These are phyloP conservation scores for Backusella macrospora DNA, from an alignment of 192 early-diverging fungal genomes.

Conservation along the genomic window DNA sequence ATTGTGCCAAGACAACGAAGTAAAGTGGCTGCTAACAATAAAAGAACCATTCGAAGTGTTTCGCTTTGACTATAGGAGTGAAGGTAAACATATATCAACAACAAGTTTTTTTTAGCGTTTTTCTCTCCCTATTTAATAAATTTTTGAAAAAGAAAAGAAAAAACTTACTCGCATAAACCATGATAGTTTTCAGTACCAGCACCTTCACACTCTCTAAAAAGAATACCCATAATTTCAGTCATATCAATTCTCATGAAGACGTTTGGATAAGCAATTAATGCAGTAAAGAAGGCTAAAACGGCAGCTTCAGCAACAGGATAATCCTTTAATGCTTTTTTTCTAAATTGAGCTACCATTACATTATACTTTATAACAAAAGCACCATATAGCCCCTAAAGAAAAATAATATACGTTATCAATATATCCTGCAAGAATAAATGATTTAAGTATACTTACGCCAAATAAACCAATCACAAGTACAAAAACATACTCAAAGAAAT, in stretches of 20 bases:
- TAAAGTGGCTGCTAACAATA: slow-evolving; percentile 58
- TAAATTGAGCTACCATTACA: slow-evolving; percentile 64
- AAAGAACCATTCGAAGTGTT: slow-evolving; percentile 44
- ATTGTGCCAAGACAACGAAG: slow-evolving; percentile 59
- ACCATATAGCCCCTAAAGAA: slow-evolving; percentile 69
- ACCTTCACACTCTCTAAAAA: slow-evolving; percentile 72
- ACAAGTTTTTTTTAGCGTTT: not conserved
- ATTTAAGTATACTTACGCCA: slow-evolving; percentile 57
- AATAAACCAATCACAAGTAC: slow-evolving; percentile 78
- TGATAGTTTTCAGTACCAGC: slow-evolving; percentile 59
- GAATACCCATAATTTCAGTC: slow-evolving; percentile 77
- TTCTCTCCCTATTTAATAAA: not conserved
- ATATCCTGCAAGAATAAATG: not conserved
- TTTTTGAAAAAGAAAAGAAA: not conserved
- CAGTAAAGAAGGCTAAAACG: slow-evolving; percentile 64
- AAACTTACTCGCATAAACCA: slow-evolving; percentile 61
- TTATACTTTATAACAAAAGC: slow-evolving; percentile 77
- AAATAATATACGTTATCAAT: slow-evolving; percentile 2
- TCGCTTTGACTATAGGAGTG: slow-evolving; percentile 22
- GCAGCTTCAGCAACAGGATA: slow-evolving; percentile 72
- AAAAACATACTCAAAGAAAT: slow-evolving; percentile 88
- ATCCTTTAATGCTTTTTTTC: slow-evolving; percentile 68
- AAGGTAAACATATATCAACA: not conserved
- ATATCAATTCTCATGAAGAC: slow-evolving; percentile 83
- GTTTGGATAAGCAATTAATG: slow-evolving; percentile 70